A percentile compares a stretch with the other conserved stretches of the same genome.
phyloP scores from a whole-genome alignment of 1,139 yeast species.

The Trichomonascaceae sp. region DNA sequence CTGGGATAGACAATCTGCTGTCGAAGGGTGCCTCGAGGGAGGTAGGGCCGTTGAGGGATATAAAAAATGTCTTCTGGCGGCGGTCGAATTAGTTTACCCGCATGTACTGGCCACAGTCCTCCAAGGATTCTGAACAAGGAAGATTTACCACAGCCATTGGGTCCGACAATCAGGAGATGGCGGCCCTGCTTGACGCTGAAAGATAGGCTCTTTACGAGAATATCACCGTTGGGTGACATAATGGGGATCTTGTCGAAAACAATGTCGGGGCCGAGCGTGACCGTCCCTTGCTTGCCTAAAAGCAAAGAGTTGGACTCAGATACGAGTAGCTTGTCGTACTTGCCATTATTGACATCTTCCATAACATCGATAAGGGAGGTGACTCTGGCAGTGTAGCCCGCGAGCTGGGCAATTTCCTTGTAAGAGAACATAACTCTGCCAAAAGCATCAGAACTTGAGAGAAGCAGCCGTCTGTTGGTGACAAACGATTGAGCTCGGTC shows the following conservation, averaged over 20 bases:
- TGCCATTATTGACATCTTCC: conserved; percentile 34
- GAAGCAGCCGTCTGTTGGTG: conserved; percentile 74
- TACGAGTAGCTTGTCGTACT: conserved; percentile 20
- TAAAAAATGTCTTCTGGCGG: conserved; percentile 62
- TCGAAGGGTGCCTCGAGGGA: conserved; percentile 60
- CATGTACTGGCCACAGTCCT: conserved; percentile 78
- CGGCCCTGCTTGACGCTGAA: conserved; percentile 72
- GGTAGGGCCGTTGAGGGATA: conserved; percentile 84
- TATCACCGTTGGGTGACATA: conserved; percentile 74
- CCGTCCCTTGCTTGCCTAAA: conserved; percentile 16
- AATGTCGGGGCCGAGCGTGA: conserved; percentile 44
- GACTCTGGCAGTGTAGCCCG: conserved; percentile 74
- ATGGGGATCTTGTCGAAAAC: conserved; percentile 63
- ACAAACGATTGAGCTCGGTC: conserved; percentile 45
- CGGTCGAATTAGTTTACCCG: conserved; percentile 53
- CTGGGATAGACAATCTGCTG: conserved; percentile 89
- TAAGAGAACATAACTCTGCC: conserved; percentile 81
- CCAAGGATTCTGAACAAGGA: conserved; percentile 83
- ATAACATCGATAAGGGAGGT: conserved; percentile 57
- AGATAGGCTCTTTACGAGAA: conserved; percentile 50
- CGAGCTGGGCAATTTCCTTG: conserved; percentile 69
- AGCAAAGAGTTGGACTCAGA: conserved; percentile 11
- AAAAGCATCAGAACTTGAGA: conserved; percentile 80
- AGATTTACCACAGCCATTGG: conserved; percentile 92
- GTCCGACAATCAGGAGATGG: conserved; percentile 82